A percentile compares a stretch with the other conserved stretches of the same genome.
Evolutionary conservation across 345 rosid genomes (phyloP).

Genomic region (Gossypium stocksii): DNA sequence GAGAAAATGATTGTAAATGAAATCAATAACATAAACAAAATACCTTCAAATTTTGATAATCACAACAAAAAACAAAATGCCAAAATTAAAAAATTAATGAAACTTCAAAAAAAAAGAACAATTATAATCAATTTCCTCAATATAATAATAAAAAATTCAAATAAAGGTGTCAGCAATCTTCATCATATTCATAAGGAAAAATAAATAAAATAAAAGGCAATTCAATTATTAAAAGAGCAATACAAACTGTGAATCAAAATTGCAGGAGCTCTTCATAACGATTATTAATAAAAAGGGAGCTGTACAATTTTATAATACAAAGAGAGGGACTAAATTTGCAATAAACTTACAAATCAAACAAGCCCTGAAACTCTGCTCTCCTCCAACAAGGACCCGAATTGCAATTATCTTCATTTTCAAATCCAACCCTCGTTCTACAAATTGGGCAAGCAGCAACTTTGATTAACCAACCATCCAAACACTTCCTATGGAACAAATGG

Average conservation of each 20-base stretch:
- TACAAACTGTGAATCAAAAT: neutral
- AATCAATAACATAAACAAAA: neutral
- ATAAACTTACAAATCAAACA: slow-evolving; percentile 33
- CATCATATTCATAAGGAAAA: too few relatives aligned
- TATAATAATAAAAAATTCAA: too few relatives aligned
- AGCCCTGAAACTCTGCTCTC: slow-evolving; percentile 21
- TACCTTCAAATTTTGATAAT: neutral
- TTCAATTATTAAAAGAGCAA: neutral
- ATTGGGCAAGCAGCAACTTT: slow-evolving; percentile 69
- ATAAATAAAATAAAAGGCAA: neutral
- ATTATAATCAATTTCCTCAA: too few relatives aligned
- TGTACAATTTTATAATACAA: slow-evolving; percentile 1
- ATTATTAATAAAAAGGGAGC: neutral
- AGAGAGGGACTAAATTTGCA: neutral
- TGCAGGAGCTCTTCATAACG: neutral
- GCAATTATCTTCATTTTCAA: slow-evolving; percentile 23
- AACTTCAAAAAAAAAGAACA: too few relatives aligned
- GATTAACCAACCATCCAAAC: slow-evolving; percentile 79
- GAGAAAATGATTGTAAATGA: neutral
- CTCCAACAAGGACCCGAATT: slow-evolving; percentile 21
- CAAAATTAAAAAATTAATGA: too few relatives aligned
- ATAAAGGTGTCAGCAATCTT: too few relatives aligned
- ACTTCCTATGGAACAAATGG: slow-evolving; percentile 70
- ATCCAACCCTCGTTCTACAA: slow-evolving; percentile 50
- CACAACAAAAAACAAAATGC: too few relatives aligned